These are phyloP conservation scores for Ophiostoma piceae DNA, from an alignment of 2,329 filamentous ascomycete species.

Conservation along the genomic window DNA sequence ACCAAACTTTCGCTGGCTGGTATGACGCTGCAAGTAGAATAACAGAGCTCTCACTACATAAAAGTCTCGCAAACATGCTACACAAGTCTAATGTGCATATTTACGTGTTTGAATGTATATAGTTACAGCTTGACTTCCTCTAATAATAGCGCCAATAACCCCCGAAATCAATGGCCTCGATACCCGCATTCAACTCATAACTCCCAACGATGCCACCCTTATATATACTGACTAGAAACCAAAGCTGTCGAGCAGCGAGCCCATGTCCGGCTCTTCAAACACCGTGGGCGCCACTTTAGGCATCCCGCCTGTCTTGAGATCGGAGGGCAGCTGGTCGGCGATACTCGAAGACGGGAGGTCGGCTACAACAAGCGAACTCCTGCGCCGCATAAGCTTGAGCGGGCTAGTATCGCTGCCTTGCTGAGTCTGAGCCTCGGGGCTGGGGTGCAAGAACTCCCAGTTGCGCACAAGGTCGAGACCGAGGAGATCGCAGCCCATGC, in stretches of 20 bases:
- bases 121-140: neutral
- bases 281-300: slow-evolving; percentile 62
- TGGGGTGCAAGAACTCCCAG: slow-evolving; percentile 69
- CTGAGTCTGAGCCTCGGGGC: slow-evolving; percentile 32
- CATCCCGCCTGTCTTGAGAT: slow-evolving; percentile 41
- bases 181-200: neutral
- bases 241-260: slow-evolving; percentile 84
- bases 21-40: neutral
- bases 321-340: slow-evolving; percentile 33
- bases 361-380: slow-evolving; percentile 74
- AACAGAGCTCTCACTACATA: neutral
- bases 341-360: slow-evolving; percentile 54
- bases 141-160: no score
- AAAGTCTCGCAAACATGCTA: neutral
- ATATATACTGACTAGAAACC: slow-evolving; percentile 57
- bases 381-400: slow-evolving; percentile 61
- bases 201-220: neutral
- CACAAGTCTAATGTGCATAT: neutral
- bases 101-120: neutral
- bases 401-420: slow-evolving; percentile 40
- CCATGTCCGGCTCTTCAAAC: slow-evolving; percentile 90
- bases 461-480: slow-evolving; percentile 78
- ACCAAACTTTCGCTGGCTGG: neutral
- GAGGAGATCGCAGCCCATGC: slow-evolving; percentile 89
- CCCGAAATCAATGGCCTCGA: neutral